phyloP scores from a whole-genome alignment of 176 grass and related monocot species.

The Chrysopogon serrulatus region DNA sequence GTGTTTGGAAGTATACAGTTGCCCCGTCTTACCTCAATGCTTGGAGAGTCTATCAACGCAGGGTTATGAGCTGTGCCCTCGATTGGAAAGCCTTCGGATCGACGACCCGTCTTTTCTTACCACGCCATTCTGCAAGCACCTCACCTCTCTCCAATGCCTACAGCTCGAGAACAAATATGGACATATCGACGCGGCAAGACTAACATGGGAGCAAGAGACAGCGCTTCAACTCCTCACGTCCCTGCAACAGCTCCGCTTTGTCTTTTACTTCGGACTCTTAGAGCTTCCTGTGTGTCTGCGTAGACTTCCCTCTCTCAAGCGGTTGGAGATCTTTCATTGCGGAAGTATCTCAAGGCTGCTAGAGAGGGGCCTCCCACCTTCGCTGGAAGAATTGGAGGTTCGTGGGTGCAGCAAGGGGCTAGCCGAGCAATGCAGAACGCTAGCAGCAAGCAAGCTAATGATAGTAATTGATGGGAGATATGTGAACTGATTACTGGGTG shows the following conservation, averaged over 20 bases:
- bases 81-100: too few species aligned
- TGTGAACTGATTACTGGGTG: too few species aligned
- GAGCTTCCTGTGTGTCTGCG: slow-evolving; percentile 3
- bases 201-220: background rate
- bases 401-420: fast-evolving
- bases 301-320: background rate
- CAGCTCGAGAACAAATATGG: too few species aligned
- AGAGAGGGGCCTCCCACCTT: too few species aligned
- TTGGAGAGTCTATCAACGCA: too few species aligned
- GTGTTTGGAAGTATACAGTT: too few species aligned
- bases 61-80: too few species aligned
- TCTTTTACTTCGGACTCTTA: fast-evolving
- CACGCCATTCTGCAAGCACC: background rate
- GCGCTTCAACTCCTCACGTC: slow-evolving; percentile 22
- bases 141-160: background rate
- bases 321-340: background rate
- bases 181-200: background rate
- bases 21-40: too few species aligned
- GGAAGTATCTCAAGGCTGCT: background rate
- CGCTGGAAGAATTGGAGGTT: background rate
- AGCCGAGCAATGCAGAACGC: background rate
- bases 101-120: background rate
- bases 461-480: too few species aligned
- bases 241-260: background rate
- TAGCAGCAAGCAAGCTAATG: too few species aligned